These are phyloP conservation scores for Eustoma russellianum DNA, from an alignment of 257 asterid species.

Conservation along the genomic window DNA sequence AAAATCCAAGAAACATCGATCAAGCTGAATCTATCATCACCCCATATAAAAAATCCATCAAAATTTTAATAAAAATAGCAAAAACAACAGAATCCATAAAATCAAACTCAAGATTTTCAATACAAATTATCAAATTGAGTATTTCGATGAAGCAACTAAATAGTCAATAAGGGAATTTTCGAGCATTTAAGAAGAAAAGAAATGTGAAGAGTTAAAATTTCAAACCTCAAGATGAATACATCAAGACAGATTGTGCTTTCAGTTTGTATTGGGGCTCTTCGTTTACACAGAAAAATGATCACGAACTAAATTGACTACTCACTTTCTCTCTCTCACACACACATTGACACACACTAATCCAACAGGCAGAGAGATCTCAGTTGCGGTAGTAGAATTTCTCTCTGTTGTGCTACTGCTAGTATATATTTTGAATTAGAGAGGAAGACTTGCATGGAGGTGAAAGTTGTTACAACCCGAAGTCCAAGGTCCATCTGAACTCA, in stretches of 20 bases:
- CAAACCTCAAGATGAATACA: neutral
- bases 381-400: constrained; percentile 6
- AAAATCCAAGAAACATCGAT: constrained; percentile 16
- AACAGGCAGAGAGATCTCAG: neutral
- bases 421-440: constrained; percentile 7
- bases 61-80: constrained; percentile 11
- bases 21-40: constrained; percentile 1
- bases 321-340: constrained; percentile 2
- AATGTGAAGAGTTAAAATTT: constrained; percentile 18
- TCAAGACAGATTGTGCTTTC: constrained; percentile 1
- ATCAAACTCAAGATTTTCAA: constrained; percentile 8
- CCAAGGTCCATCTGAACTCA: no score
- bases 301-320: constrained; percentile 3
- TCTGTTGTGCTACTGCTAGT: constrained; percentile 6
- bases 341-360: constrained; percentile 5
- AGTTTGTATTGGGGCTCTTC: constrained; percentile 12
- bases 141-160: neutral
- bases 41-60: constrained; percentile 1
- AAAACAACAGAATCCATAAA: constrained; percentile 17
- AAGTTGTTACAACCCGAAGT: constrained; percentile 24
- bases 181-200: constrained; percentile 5
- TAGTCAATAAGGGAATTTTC: neutral
- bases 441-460: constrained; percentile 59
- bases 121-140: neutral
- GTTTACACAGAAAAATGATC: constrained; percentile 17